Evolutionary conservation across 441 rosid genomes (phyloP), one percentile per base, ranked within the genome.

Genomic region (Brassica balearica): DNA sequence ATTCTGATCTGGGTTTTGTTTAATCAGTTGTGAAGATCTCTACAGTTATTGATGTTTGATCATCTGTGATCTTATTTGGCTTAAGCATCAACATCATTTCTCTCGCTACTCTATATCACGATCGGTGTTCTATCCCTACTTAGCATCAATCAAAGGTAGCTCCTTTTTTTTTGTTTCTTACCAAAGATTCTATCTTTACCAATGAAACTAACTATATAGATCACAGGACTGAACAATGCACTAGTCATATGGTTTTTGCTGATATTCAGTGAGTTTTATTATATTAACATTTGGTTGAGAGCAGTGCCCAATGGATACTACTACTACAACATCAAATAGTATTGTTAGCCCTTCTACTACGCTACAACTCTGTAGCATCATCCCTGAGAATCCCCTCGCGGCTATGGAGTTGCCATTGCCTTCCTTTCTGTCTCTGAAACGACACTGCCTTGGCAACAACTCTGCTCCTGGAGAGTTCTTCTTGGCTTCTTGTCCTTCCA

Each of bases 391-490:
- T 78, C 86, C 93, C 15, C 72, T 87, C 32, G 53, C 90, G 12
- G 87, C 60, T 4, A 41, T 71, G 72, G 90, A 61, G 85, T 89
- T 89, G 72, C 80, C 95, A 15, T 36, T 8, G 43, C 75, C 90
- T 7, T 72, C 90, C 38, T 90, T 84, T 84, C 87, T 84, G 74
- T 78, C 92, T 60, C 83, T 84, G 11, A 90, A 85, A 61, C 96
- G 95, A 1, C 99, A 90, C 62, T 93, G 99, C 86, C 81, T 81
- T 27, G 97, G 98, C 79, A 87, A 86, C 78, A 86, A 86, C 78
- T 88, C 91, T 15, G 76, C 75, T 25, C 97, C 98, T 11, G 99
- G 99, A 64, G 99, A 93, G 58, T 95, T 95, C 76, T 91, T 91
- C 3, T 84, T 95, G 80, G 95, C 99, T 77, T 89, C 98, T 12